Base-by-base conservation (phyloP, 2,329 filamentous ascomycete species). In the Lojkania enalia region DNA sequence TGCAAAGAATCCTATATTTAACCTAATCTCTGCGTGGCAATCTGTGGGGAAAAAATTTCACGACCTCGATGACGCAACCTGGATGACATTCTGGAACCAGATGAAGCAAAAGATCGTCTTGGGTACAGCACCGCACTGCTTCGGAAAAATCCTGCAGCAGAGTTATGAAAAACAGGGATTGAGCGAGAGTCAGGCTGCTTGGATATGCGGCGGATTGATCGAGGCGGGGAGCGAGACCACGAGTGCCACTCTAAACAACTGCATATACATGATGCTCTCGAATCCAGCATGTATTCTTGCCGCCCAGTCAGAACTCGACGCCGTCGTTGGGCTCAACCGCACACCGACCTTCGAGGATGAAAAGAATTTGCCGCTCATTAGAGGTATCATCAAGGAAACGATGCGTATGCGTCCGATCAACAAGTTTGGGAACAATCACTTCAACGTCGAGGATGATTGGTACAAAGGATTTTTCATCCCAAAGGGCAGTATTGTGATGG, bases 301-400 rank as follows among this genome's bases (percentile, higher is more conserved):
- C 5, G 74, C 72, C 0, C 71, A 71, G 43, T 58, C 53, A 3
- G 63, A 72, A 31, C 58, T 81, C 13, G 77, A 81, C 45, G 48
- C 57, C 2, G 71, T 77, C 1, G 69, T 78, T 11, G 76, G 75
- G 4, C 55, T 52, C 4, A 60, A 69, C 33, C 62, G 77, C 7
- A 60, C 79, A 2, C 77, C 77, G 2, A 65, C 51, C 1, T 74
- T 77, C 45, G 66, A 71, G 2, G 77, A 80, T 50, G 63, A 74
- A 12, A 61, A 66, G 0, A 58, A 61, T 2, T 58, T 81, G 39
- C 50, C 46, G 23, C 61, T 64, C 31, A 47, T 64, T 35, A 49
- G 49, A 13, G 54, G 49, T 9, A 49, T 61, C 13, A 48, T 64
- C 15, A 59, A 63, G 0, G 70, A 73, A 3, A 74, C 78, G 19